phyloP scores from a whole-genome alignment of 2,329 filamentous ascomycete genomes.

The Beauveria bassiana region DNA sequence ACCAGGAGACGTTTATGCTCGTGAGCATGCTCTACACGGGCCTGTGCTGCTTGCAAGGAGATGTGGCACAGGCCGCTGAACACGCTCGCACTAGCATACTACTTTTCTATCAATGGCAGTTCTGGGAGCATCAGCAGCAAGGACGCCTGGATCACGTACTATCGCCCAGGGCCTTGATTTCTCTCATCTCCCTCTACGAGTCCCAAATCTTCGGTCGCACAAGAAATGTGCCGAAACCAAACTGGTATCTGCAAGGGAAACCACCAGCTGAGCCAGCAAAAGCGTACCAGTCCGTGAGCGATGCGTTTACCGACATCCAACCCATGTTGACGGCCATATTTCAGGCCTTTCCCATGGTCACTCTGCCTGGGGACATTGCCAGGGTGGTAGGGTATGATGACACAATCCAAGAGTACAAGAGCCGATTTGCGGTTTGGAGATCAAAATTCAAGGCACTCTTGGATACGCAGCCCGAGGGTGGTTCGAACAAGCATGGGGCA shows the following conservation, averaged over 20 bases:
- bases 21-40: conserved; percentile 7
- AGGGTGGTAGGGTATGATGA: background rate
- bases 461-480: background rate
- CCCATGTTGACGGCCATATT: conserved; percentile 3
- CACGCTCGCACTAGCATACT: background rate
- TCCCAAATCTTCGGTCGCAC: conserved; percentile 5
- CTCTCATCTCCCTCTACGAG: conserved; percentile 2
- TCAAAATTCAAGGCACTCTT: background rate
- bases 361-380: background rate
- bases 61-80: background rate
- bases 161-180: background rate
- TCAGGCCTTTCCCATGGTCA: conserved; percentile 4
- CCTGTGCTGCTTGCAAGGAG: background rate
- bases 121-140: conserved; percentile 4
- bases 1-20: conserved; percentile 8
- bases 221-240: background rate
- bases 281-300: conserved; percentile 2
- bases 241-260: background rate
- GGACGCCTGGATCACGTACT: background rate
- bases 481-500: background rate
- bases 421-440: background rate
- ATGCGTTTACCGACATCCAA: background rate
- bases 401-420: background rate
- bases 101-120: conserved; percentile 3
- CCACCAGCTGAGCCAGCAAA: background rate